Evolutionary conservation across 345 rosid species (phyloP), one percentile per base, ranked within the genome.

Genomic region (Pugionium dolabratum): DNA sequence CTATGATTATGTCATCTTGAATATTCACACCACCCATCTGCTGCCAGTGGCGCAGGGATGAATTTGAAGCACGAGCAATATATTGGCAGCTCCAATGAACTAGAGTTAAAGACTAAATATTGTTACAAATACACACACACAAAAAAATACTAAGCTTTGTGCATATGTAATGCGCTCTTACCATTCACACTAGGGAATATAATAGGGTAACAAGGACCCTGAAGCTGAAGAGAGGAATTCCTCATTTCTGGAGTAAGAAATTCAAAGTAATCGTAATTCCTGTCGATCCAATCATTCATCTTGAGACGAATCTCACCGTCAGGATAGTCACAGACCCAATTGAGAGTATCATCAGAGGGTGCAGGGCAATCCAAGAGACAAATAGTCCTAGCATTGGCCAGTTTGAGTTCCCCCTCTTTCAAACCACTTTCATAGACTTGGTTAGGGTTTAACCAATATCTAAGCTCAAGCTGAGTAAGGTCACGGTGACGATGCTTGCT

Each of bases 291-390:
- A 62, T 94, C 92, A 53, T 81, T 74, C 86, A 79, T 66, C 11
- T 84, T 78, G 62, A 94, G 78, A 72, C 80, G 90, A 69, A 90
- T 90, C 61, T 90, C 99, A 33, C 97, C 99, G 6, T 90, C 97
- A 43, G 99, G 99, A 76, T 94, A 94, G 76, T 94, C 99, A 82
- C 99, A 94, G 55, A 88, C 96, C 99, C 99, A 90, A 62, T 71
- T 80, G 32, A 94, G 87, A 11, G 81, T 73, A 82, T 94, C 97
- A 31, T 86, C 93, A 4, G 88, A 75, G 3, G 97, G 95, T 30
- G 36, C 60, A 43, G 99, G 99, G 59, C 97, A 94, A 67, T 94
- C 99, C 76, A 90, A 75, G 77, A 90, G 80, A 77, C 97, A 94
- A 71, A 90, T 83, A 73, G 80, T 90, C 70, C 97, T 82, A 57